These are phyloP conservation scores for Rhododendron vialii DNA, from an alignment of 148 eudicot species.

Conservation along the genomic window DNA sequence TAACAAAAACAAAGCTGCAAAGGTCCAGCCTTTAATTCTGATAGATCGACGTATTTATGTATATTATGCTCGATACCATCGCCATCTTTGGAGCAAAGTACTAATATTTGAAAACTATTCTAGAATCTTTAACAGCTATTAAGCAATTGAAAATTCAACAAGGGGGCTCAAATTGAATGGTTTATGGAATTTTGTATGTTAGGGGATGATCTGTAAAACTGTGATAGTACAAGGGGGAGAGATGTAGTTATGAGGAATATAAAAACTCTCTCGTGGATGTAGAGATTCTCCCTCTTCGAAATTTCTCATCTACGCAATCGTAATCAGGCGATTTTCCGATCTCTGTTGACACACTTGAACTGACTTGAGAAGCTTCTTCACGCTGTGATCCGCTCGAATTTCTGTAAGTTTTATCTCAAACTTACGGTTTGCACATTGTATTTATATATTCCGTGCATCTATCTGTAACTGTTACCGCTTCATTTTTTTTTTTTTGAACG, in stretches of 20 bases:
- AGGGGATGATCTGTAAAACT: not conserved
- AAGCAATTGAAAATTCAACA: too few relatives aligned
- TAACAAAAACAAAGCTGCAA: too few relatives aligned
- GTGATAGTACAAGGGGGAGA: not conserved
- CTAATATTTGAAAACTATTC: too few relatives aligned
- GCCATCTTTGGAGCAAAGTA: too few relatives aligned
- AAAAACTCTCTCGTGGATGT: not conserved
- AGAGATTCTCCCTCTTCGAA: not conserved
- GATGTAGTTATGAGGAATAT: not conserved
- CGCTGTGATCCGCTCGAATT: not conserved
- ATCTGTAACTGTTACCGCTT: not conserved
- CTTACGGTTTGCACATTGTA: not conserved
- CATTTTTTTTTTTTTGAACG: too few relatives aligned
- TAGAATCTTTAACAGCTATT: too few relatives aligned
- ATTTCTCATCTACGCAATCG: not conserved
- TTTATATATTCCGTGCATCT: not conserved
- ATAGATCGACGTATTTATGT: not conserved
- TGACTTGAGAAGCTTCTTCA: not conserved
- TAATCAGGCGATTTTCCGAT: not conserved
- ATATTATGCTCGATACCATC: too few relatives aligned
- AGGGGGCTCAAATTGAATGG: too few relatives aligned
- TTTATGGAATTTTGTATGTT: not conserved
- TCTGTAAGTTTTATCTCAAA: not conserved
- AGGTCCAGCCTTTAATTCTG: too few relatives aligned
- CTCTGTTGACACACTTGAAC: too few relatives aligned